Base-by-base conservation (phyloP, 139 green algal species). In the Chlamydomonas schloesseri region DNA sequence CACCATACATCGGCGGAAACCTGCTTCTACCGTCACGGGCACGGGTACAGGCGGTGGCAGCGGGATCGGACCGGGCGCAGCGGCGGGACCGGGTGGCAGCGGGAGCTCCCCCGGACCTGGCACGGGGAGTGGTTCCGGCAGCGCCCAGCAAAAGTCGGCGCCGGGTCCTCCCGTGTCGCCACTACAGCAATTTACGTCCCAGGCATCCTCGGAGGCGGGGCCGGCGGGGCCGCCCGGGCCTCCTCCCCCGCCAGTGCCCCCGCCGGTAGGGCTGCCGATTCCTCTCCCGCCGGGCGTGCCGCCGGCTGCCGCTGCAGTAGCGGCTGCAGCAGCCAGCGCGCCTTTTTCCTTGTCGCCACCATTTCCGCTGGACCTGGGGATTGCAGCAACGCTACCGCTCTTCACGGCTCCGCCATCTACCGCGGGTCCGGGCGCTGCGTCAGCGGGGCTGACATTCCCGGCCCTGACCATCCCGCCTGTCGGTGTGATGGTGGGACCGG, bases 1-100 rank as follows among this genome's bases (percentile, higher is more conserved):
- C 10, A 88, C 94, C 26, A 99, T 99, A 62, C 93, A 97, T n/a
- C 87, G 97, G 4, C 89, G 95, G 20, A 98, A 98, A 89, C 91
- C 91, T 0, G 68, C 80, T 5, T 68, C 80, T 31, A 50, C 42
- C 8, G 42, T 50, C 5, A 50, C 42, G 70, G 53, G 33, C 71
- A 78, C 65, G 80, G 53, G 13, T 20, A 29, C 29, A 53, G 78
- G 64, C 14, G 55, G 55, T 17, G 20, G 20, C 62, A 34, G 62
- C 62, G 26, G 62, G 13, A 34, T 23, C 10, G 55, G 55, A 2
- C 20, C 55, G 2, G 55, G 55, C 6, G 21, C 55, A 24, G 15
- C 13, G 13, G 53, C 13, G 53, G 53, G 53, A 13, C 55, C 55
- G 10, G 55, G 55, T 4, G 55, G 55, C 55, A 24, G 55, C 55